Percentiles rank a stretch among this genome's conserved stretches.
These are phyloP conservation scores for Marchantia polymorpha DNA, from an alignment of 225 moss, liverwort and hornwort species.

Conservation along the genomic window DNA sequence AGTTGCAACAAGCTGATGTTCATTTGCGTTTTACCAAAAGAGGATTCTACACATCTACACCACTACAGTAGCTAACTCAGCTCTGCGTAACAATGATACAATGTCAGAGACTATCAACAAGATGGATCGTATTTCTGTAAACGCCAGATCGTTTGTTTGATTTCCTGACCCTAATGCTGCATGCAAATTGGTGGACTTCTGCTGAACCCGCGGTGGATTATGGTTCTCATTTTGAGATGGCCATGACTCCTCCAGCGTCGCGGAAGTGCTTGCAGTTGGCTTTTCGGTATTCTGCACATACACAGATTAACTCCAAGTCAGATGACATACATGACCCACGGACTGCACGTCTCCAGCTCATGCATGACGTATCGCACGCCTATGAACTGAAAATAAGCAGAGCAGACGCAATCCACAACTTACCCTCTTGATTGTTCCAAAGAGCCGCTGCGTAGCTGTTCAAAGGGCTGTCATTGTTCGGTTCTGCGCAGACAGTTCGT, in stretches of 20 bases:
- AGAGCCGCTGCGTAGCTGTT: conserved; percentile 94
- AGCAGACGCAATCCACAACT: neutral
- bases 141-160: neutral
- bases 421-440: conserved; percentile 97
- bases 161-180: neutral
- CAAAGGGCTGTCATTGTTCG: conserved; percentile 93
- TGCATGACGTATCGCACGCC: neutral
- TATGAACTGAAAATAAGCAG: neutral
- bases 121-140: neutral
- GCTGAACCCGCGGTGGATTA: neutral
- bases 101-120: conserved; percentile 18
- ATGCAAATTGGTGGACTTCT: neutral
- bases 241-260: conserved; percentile 36
- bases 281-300: conserved; percentile 39
- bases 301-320: neutral
- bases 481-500: conserved; percentile 48
- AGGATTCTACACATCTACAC: conserved; percentile 10
- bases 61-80: conserved; percentile 8
- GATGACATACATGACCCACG: neutral
- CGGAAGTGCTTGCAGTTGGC: conserved; percentile 48
- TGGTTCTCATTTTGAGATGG: conserved; percentile 20
- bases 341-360: neutral
- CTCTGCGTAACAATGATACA: conserved; percentile 18
- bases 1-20: conserved; percentile 5
- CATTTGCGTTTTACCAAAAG: neutral